phyloP scores from a whole-genome alignment of 345 rosid species.

The Durio zibethinus region DNA sequence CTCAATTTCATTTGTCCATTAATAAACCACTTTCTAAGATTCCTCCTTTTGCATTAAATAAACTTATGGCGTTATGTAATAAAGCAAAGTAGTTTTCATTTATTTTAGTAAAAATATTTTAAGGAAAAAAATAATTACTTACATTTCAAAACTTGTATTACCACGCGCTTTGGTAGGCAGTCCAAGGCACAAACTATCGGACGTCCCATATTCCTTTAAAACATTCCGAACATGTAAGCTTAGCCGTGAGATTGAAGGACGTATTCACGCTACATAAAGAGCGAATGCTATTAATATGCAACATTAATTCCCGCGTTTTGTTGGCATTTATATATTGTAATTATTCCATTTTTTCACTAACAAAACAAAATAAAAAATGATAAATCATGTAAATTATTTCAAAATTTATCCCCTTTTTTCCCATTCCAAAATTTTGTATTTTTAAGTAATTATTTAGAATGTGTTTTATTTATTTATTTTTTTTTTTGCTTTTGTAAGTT shows the following conservation, averaged over 20 bases:
- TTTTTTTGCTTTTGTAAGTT: neutral
- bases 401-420: neutral
- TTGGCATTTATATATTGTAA: neutral
- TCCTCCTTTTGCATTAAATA: neutral
- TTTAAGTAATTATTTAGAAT: neutral
- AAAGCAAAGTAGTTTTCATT: neutral
- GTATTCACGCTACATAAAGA: neutral
- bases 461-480: neutral
- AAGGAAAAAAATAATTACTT: neutral
- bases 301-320: constrained; percentile 21
- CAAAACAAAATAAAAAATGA: neutral
- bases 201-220: neutral
- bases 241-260: neutral
- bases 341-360: neutral
- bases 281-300: neutral
- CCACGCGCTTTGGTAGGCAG: neutral
- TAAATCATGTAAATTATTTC: neutral
- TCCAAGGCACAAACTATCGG: neutral
- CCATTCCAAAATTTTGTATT: neutral
- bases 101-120: neutral
- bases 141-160: neutral
- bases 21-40: neutral
- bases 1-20: neutral
- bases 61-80: neutral
- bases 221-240: neutral